Base-by-base conservation (phyloP, 2,329 filamentous ascomycete genomes). In the Coniochaeta sp. region DNA sequence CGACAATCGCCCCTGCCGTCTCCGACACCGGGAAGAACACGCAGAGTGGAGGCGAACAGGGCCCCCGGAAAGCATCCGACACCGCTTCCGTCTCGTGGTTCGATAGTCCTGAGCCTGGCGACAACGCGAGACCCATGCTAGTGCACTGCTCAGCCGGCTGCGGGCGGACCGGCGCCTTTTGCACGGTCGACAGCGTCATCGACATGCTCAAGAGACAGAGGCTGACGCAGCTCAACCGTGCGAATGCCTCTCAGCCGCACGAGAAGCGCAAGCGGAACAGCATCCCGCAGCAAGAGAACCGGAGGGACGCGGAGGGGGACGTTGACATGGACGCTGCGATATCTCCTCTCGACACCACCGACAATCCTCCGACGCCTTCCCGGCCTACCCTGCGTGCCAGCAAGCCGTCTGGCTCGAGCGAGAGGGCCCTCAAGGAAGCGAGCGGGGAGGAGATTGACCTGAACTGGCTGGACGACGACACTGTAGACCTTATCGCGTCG, bases 71-170 rank as follows among this genome's bases (percentile, higher is more conserved):
- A 17, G 60, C 59, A 65, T 10, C 26, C 3, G 63, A 66, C 34
- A 54, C 59, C n/a, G 65, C 69, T 5, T 69, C 75, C 10, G 71
- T 79, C 57, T 71, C 77, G 1, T 82, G 80, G 73, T 77, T 81
- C 26, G 80, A 86, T 34, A 86, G 89, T 55, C 86, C 89, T 0
- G 85, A 88, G 64, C 71, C 77, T 1, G 75, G 80, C 26, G 70
- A 73, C 8, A 68, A 74, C 1, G 65, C 81, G 26, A 81, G 90
- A 32, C 93, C 93, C 8, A 86, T 97, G 66, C 73, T 99, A 24
- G 93, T 99, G 0, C 95, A 99, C 72, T 99, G 95, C 75, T 96
- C 91, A 59, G 95, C 95, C 4, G 95, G 95, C 0, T 99, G 95
- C 74, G 95, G 95, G 0, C 89, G 95, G 16, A 99, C 95, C 0